These are phyloP conservation scores for Tuber magnatum DNA, from an alignment of 495 filamentous ascomycete genomes.

Conservation along the genomic window DNA sequence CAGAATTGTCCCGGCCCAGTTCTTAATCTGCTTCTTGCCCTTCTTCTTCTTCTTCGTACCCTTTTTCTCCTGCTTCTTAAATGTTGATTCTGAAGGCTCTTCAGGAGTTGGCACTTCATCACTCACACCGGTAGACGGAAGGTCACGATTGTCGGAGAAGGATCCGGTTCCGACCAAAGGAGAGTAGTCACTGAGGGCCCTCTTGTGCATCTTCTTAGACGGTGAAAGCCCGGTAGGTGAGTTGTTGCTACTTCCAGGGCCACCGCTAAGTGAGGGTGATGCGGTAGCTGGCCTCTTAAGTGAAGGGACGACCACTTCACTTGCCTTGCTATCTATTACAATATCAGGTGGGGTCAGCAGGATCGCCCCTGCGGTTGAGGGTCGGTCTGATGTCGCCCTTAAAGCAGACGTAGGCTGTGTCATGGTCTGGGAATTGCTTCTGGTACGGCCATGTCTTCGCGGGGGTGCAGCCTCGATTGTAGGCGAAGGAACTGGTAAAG, in stretches of 20 bases:
- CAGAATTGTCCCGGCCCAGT: slow-evolving; percentile 39
- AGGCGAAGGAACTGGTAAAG: slow-evolving; percentile 27
- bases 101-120: slow-evolving; percentile 14
- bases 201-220: slow-evolving; percentile 39
- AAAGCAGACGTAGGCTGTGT: slow-evolving; percentile 33
- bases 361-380: slow-evolving; percentile 39
- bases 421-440: slow-evolving; percentile 41
- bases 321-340: slow-evolving; percentile 9
- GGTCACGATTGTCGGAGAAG: slow-evolving; percentile 13
- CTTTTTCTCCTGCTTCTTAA: slow-evolving; percentile 29
- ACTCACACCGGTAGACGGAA: slow-evolving; percentile 4
- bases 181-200: slow-evolving; percentile 39
- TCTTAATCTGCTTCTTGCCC: slow-evolving; percentile 41
- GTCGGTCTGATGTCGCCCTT: slow-evolving; percentile 37
- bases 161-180: slow-evolving; percentile 26
- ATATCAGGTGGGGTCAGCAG: slow-evolving; percentile 29
- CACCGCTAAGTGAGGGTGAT: slow-evolving; percentile 20
- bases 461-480: slow-evolving; percentile 7
- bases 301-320: slow-evolving; percentile 19
- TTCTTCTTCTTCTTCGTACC: slow-evolving; percentile 41
- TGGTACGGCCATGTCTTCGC: slow-evolving; percentile 35
- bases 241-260: slow-evolving; percentile 14
- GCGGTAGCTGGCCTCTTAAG: slow-evolving; percentile 26
- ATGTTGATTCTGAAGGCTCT: slow-evolving; percentile 14
- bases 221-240: slow-evolving; percentile 23